These are phyloP conservation scores for Erythrobasidium yunnanense DNA, from an alignment of 768 basidiomycete species.

Conservation along the genomic window DNA sequence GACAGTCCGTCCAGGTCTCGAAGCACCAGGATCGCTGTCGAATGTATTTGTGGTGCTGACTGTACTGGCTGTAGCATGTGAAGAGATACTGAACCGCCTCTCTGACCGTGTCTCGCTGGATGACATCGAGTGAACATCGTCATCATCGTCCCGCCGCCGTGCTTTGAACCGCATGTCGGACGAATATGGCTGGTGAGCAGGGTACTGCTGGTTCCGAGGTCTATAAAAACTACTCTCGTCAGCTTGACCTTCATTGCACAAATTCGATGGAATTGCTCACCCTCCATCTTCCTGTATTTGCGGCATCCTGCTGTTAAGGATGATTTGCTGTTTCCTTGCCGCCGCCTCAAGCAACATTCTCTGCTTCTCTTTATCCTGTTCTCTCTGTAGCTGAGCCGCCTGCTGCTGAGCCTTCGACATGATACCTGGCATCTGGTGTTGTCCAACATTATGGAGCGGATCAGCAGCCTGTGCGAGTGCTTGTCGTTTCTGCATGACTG, in stretches of 20 bases:
- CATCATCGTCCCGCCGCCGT: conserved; percentile 66
- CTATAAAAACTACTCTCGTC: not conserved
- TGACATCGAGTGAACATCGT: conserved; percentile 79
- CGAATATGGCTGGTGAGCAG: conserved; percentile 14
- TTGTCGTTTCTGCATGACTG: conserved; percentile 45
- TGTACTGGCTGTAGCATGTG: conserved; percentile 32
- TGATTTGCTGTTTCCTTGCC: conserved; percentile 30
- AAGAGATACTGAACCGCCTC: conserved; percentile 34
- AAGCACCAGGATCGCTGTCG: conserved; percentile 22
- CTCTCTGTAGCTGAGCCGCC: no score
- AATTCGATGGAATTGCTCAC: not conserved
- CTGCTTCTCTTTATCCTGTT: conserved; percentile 29
- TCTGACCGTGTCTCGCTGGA: conserved; percentile 62
- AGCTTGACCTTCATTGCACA: not conserved
- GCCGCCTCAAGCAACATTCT: conserved; percentile 16
- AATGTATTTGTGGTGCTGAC: conserved; percentile 8
- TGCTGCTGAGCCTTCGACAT: not conserved
- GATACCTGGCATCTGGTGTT: conserved; percentile 7
- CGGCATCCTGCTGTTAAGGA: conserved; percentile 27
- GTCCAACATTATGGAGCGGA: conserved; percentile 34
- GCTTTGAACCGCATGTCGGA: conserved; percentile 55
- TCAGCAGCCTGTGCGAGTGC: conserved; percentile 38
- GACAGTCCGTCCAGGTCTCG: not conserved
- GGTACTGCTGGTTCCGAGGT: conserved; percentile 1
- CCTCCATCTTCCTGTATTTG: conserved; percentile 36